Evolutionary conservation across 208 protist species (phyloP), one percentile per base, ranked within the genome.

Genomic region (Leishmania major): DNA sequence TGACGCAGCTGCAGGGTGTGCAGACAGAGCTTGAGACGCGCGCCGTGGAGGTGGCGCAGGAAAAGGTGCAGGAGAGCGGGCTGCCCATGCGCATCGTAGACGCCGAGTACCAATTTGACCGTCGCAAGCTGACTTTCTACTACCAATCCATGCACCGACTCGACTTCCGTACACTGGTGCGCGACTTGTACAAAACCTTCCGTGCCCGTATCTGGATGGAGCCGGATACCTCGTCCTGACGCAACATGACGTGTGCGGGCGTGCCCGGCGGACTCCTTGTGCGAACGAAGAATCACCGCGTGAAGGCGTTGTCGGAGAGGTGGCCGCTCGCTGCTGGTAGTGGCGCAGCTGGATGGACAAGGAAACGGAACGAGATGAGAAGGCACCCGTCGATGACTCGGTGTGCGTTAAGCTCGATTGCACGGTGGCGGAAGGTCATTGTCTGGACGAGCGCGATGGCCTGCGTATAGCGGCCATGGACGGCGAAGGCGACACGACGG

Each of bases 131-230:
- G 35, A 98, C 96, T 5, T 98, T 98, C 72, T 98, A 96, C 79
- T 98, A 97, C 80, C 91, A 96, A 72, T 94, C 94, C 17, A 88
- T 93, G 87, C 88, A 95, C 74, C 88, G 94, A 10, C 90, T 96
- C 2, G 96, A 98, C 87, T 98, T 98, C 86, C 94, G 96, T 60
- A 94, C 92, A 35, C 87, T 98, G 11, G 92, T 98, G 73, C 89
- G 94, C 17, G 94, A 97, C 78, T 84, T 98, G 53, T 98, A 97
- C 90, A 95, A 97, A 77, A 95, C 93, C 6, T 98, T 97, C 69
- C 91, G 93, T 31, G 96, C 94, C 2, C 96, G 96, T 62, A 98
- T 98, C 84, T 98, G 96, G 94, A 98, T 98, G 96, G 93, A 98
- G 86, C 90, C 87, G 0, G 92, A 95, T 60, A 88, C 86, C 11